A percentile compares a stretch with the other conserved stretches of the same genome.
Conservation (phyloP, 169 alveolate genomes). For the Plasmodium knowlesi region DNA sequence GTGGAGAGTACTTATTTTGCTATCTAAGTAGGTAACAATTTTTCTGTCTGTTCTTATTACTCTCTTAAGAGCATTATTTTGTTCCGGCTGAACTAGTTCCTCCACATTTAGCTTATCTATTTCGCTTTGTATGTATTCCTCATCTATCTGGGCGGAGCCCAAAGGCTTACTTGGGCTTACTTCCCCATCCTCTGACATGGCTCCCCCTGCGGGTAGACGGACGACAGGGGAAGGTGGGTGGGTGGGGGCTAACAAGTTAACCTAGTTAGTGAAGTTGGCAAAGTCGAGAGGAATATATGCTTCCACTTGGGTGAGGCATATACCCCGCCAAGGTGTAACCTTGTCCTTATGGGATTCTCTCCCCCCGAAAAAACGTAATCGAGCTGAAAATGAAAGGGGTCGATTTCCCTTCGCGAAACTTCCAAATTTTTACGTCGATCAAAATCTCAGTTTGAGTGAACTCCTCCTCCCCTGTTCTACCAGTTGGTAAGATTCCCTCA, state of each 20-base stretch:
- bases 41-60: slow-evolving; percentile 45
- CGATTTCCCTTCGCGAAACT: not conserved
- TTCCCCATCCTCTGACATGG: slow-evolving; percentile 3
- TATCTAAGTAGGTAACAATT: slow-evolving; percentile 9
- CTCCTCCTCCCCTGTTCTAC: too few relatives aligned
- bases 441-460: too few relatives aligned
- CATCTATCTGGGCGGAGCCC: not conserved
- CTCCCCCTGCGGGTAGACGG: not conserved
- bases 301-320: not conserved
- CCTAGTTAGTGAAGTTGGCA: too few relatives aligned
- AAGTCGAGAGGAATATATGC: not conserved
- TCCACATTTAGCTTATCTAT: slow-evolving; percentile 49
- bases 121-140: slow-evolving; percentile 46
- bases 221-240: not conserved
- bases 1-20: slow-evolving; percentile 36
- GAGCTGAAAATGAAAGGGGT: not conserved
- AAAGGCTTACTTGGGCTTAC: not conserved
- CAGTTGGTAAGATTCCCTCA: not conserved
- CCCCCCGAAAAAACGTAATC: not conserved
- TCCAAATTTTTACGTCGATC: not conserved
- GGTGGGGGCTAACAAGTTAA: not conserved
- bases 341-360: too few relatives aligned
- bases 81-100: slow-evolving; percentile 39
- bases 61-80: slow-evolving; percentile 34
- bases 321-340: not conserved